These are phyloP conservation scores for Chalaropsis ovoidea DNA, from an alignment of 2,329 filamentous ascomycete genomes.

Conservation along the genomic window DNA sequence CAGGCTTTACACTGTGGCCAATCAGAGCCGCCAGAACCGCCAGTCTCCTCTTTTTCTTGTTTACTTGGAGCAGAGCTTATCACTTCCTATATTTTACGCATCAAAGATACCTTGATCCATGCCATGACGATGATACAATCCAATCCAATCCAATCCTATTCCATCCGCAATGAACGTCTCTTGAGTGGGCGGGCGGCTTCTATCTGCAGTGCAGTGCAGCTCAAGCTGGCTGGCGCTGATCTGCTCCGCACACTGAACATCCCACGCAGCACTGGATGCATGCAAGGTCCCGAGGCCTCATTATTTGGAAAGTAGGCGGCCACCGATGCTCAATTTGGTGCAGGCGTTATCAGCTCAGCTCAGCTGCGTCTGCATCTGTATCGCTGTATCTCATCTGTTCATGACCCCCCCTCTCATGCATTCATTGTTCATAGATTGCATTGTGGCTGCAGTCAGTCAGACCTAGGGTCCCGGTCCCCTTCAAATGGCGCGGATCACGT, in stretches of 20 bases:
- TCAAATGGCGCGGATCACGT: too few relatives aligned
- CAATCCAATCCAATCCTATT: not conserved
- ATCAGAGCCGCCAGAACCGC: not conserved
- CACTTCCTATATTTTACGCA: not conserved
- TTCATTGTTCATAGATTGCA: too few relatives aligned
- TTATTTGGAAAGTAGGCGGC: too few relatives aligned
- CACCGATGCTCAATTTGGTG: too few relatives aligned
- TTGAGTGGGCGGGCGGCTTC: too few relatives aligned
- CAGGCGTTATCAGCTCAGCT: not conserved
- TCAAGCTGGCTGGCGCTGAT: too few relatives aligned
- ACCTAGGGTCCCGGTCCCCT: too few relatives aligned
- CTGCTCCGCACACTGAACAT: too few relatives aligned
- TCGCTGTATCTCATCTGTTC: not conserved
- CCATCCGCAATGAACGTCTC: too few relatives aligned
- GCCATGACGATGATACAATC: not conserved
- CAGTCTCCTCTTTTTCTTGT: conserved; percentile 3
- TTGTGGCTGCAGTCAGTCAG: too few relatives aligned
- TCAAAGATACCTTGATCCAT: conserved; percentile 9
- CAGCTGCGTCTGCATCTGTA: not conserved
- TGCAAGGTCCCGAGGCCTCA: not conserved
- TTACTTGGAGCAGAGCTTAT: conserved; percentile 1
- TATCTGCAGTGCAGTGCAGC: too few relatives aligned
- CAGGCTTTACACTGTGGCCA: not conserved
- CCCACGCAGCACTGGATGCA: too few relatives aligned
- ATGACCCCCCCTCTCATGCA: not conserved